Evolutionary conservation across 129 eudicot species (phyloP).

Genomic region (Rutidosis leptorrhynchoides): DNA sequence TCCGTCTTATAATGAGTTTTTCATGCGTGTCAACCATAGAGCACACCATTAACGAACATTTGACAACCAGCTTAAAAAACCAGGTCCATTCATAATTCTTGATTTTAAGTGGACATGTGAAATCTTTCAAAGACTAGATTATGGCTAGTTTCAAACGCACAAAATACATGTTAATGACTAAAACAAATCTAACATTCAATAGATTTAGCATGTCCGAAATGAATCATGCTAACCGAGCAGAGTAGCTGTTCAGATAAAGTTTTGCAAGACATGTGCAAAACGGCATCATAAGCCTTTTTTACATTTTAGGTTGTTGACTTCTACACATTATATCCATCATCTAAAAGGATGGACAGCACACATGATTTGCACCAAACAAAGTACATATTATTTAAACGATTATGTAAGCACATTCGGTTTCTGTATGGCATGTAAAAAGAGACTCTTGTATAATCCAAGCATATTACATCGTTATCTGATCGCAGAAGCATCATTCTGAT

Average conservation of each 20-base stretch:
- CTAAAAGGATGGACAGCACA: slow-evolving; percentile 16
- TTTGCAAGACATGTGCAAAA: neutral
- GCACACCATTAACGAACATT: too few relatives aligned
- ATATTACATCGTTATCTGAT: slow-evolving; percentile 24
- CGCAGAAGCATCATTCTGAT: slow-evolving; percentile 9
- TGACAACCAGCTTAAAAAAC: too few relatives aligned
- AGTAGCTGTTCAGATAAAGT: neutral
- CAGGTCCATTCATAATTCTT: neutral
- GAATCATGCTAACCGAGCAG: neutral
- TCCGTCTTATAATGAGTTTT: too few relatives aligned
- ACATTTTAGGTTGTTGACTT: neutral
- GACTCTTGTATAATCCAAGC: slow-evolving; percentile 9
- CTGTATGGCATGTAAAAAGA: slow-evolving; percentile 17
- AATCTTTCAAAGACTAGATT: neutral
- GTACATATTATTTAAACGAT: slow-evolving; percentile 19
- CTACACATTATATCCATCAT: neutral
- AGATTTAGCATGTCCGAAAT: neutral
- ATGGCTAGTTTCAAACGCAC: neutral
- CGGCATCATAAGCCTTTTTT: neutral
- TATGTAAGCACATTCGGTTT: slow-evolving; percentile 9
- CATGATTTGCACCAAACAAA: neutral
- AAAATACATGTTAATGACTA: neutral
- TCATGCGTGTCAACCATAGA: too few relatives aligned
- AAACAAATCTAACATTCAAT: neutral
- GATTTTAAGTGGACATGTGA: neutral